These are phyloP conservation scores for Lentinula edodes DNA, from an alignment of 768 basidiomycete genomes.

Conservation along the genomic window DNA sequence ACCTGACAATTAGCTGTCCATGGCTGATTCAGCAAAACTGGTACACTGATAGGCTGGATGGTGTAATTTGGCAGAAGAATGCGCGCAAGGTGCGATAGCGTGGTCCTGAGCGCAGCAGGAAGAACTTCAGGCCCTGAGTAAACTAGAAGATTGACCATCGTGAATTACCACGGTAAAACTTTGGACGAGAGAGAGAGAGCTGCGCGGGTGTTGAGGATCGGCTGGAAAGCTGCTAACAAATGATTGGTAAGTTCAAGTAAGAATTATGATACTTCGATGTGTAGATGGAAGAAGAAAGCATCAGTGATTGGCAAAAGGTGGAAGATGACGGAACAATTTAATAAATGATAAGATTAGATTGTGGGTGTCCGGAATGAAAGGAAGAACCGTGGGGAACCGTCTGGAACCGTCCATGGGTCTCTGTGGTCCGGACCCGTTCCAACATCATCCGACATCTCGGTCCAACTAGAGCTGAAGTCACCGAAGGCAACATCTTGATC, in stretches of 20 bases:
- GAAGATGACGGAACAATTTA: neutral
- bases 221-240: no score
- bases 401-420: no score
- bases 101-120: constrained; percentile 35
- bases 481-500: no score
- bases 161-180: neutral
- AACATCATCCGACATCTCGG: no score
- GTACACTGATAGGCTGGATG: constrained; percentile 60
- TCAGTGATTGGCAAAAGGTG: neutral
- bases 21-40: constrained; percentile 58
- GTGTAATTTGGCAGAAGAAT: constrained; percentile 72
- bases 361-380: no score
- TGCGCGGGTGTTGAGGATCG: neutral
- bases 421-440: no score
- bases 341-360: neutral
- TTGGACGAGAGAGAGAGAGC: neutral
- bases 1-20: constrained; percentile 76
- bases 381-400: no score
- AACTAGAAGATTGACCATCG: constrained; percentile 63
- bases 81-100: constrained; percentile 42
- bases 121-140: constrained; percentile 61
- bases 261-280: no score
- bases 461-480: no score
- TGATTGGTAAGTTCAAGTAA: no score
- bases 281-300: neutral